These are phyloP conservation scores for Jamesozyma jinghongensis DNA, from an alignment of 805 yeast species.

Conservation along the genomic window DNA sequence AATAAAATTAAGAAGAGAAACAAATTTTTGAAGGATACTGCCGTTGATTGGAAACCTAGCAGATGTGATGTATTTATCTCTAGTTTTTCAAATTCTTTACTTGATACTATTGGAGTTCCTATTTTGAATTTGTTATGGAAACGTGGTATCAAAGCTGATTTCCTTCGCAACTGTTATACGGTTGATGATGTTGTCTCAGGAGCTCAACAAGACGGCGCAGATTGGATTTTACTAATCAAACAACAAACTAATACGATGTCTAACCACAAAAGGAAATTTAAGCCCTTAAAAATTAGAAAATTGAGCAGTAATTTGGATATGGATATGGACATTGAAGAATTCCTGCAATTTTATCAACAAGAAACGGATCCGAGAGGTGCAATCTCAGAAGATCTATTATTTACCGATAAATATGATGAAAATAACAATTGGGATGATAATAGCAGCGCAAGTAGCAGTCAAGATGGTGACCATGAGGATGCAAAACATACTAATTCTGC, in stretches of 20 bases:
- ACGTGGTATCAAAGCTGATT: conserved; percentile 69
- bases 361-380: conserved; percentile 17
- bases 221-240: conserved; percentile 69
- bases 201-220: conserved; percentile 63
- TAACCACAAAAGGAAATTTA: conserved; percentile 44
- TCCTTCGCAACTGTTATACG: conserved; percentile 36
- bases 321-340: conserved; percentile 66
- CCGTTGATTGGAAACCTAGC: conserved; percentile 42
- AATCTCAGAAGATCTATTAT: conserved; percentile 8
- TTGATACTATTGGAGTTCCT: conserved; percentile 55
- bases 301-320: conserved; percentile 50
- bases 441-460: conserved; percentile 24
- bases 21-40: conserved; percentile 28
- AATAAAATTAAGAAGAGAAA: conserved; percentile 30
- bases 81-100: conserved; percentile 47
- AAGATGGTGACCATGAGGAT: conserved; percentile 18
- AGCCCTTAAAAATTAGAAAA: conserved; percentile 68
- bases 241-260: conserved; percentile 40
- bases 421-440: conserved; percentile 22
- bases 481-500: conserved; percentile 8
- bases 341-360: conserved; percentile 38
- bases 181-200: conserved; percentile 58
- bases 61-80: conserved; percentile 80
- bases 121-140: conserved; percentile 63
- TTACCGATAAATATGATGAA: conserved; percentile 22